Evolutionary conservation across 2,329 filamentous ascomycete species (phyloP).

Genomic region (Zasmidium cellare): DNA sequence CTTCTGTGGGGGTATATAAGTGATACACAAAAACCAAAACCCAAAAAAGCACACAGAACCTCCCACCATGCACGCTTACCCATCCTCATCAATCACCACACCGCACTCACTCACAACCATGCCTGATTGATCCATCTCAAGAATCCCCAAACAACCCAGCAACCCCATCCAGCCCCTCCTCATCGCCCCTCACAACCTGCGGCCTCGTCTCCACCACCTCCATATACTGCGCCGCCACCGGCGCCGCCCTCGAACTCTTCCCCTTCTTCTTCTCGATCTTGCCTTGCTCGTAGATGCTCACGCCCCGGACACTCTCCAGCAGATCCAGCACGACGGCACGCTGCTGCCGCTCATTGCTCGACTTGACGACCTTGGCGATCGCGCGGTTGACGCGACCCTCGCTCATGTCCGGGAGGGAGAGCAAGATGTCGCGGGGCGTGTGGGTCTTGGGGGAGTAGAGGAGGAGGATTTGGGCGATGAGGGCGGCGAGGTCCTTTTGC

Average conservation of each 20-base stretch:
- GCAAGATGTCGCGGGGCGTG: conserved; percentile 74
- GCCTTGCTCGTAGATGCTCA: conserved; percentile 91
- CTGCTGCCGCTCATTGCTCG: conserved; percentile 67
- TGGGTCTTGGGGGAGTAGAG: conserved; percentile 69
- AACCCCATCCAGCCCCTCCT: conserved; percentile 44
- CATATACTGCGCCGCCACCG: conserved; percentile 34
- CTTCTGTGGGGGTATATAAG: too few species aligned
- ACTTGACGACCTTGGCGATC: conserved; percentile 31
- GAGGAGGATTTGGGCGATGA: conserved; percentile 83
- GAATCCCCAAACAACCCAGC: conserved; percentile 45
- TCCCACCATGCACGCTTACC: too few species aligned
- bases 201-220: conserved; percentile 39
- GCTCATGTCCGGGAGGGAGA: conserved; percentile 76
- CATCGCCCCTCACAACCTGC: conserved; percentile 40
- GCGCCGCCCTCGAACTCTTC: conserved; percentile 29
- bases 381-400: conserved; percentile 64
- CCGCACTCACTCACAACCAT: too few species aligned
- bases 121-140: too few species aligned
- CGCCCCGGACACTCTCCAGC: conserved; percentile 80
- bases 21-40: too few species aligned
- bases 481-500: conserved; percentile 83
- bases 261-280: conserved; percentile 59
- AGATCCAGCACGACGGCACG: conserved; percentile 80
- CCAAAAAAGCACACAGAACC: too few species aligned
- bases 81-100: too few species aligned